Percentiles rank a stretch among this genome's conserved stretches.
Evolutionary conservation across 116 monocot species (phyloP).

Genomic region (Trichopus zeylanicus): DNA sequence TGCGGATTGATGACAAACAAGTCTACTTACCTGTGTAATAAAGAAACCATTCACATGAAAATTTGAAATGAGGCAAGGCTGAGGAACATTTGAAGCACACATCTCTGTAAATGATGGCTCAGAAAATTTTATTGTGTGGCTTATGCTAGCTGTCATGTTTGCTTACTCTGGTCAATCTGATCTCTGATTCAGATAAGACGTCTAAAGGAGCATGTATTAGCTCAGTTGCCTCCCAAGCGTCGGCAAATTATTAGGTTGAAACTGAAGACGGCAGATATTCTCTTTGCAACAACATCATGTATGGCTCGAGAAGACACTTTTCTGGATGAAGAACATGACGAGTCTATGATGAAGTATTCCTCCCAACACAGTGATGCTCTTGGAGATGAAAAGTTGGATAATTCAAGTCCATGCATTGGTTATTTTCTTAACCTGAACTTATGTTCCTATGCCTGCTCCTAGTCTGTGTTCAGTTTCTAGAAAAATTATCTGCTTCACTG

Average conservation of each 20-base stretch:
- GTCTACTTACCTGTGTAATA: too few relatives aligned
- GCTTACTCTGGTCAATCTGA: neutral
- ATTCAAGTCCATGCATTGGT: slow-evolving; percentile 12
- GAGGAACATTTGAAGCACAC: too few relatives aligned
- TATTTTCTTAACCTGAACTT: slow-evolving; percentile 2
- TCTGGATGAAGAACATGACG: slow-evolving; percentile 3
- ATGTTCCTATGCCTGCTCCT: too few relatives aligned
- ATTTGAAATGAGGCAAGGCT: too few relatives aligned
- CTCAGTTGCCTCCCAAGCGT: slow-evolving; percentile 88
- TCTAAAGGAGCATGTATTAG: slow-evolving; percentile 84
- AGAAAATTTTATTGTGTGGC: neutral
- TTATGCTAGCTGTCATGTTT: neutral
- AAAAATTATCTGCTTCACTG: neutral
- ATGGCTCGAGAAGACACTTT: neutral
- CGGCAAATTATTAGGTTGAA: slow-evolving; percentile 75
- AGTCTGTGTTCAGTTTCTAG: neutral
- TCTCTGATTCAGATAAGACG: slow-evolving; percentile 60
- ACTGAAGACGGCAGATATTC: slow-evolving; percentile 63
- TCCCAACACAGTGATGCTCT: slow-evolving; percentile 8
- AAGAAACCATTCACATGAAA: too few relatives aligned
- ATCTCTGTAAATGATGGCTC: neutral
- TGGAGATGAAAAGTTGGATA: slow-evolving; percentile 10
- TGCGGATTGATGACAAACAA: too few relatives aligned
- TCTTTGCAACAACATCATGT: slow-evolving; percentile 31
- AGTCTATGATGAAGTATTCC: slow-evolving; percentile 8